Base-by-base conservation (phyloP, 129 eudicot species). In the Kitagawia praeruptora region DNA sequence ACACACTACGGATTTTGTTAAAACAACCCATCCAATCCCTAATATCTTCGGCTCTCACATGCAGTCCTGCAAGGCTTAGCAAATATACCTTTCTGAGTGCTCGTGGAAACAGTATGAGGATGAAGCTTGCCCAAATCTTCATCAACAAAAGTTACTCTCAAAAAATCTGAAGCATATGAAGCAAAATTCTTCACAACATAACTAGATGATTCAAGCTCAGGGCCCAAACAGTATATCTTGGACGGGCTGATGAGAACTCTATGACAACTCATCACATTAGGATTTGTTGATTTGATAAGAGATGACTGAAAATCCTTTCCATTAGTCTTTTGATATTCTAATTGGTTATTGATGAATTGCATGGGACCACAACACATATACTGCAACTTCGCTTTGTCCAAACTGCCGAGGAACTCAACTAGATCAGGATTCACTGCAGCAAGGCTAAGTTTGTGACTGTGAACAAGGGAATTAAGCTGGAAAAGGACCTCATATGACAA, bases 11-110 rank as follows among this genome's bases (percentile, higher is more conserved):
- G 19, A 95, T 92, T 84, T 89, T 89, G 70, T 78, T 92, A 67
- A 95, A 95, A 77, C 96, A 90, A 1, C 99, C 99, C 99, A 95
- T 95, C 99, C 99, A 95, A 10, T 89, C 82, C 72, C 99, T 82
- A 56, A 95, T 90, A 78, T 85, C 88, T 75, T 92, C 93, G 18
- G 94, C 91, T 49, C 66, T 92, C 81, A 95, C 88, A 18, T 87
- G 80, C 77, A 2, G 96, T 95, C 83, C 84, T 86, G 76, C 34
- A 79, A 75, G 96, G 93, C 81, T 86, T 90, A 38, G 97, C 85
- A 82, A 90, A 90, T 69, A 95, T 86, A 47, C 96, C 99, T 27
- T 85, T 82, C 75, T 87, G 86, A 49, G 80, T 82, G 77, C 78
- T 85, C 23, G 86, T 56, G 19, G 96, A 92, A 78, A 95, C 84